phyloP scores from a whole-genome alignment of 2,329 filamentous ascomycete genomes.

The Penicillium sclerotiorum region DNA sequence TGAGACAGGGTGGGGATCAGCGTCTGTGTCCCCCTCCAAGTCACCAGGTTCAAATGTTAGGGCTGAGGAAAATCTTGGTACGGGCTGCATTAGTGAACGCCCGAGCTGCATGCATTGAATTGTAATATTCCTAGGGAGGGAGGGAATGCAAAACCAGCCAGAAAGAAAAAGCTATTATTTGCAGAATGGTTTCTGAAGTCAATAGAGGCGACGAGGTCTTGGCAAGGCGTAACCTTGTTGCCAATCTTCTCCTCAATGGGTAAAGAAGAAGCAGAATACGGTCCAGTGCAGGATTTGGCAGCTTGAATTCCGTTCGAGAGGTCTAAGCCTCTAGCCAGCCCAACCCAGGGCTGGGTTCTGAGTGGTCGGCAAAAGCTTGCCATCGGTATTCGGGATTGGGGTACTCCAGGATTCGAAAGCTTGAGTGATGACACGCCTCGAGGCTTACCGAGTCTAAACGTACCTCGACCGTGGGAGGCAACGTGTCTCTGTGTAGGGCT shows the following conservation, averaged over 20 bases:
- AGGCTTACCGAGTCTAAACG: not conserved
- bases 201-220: not conserved
- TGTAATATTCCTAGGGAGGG: too few species aligned
- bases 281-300: constrained; percentile 4
- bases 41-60: not conserved
- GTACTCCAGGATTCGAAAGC: too few species aligned
- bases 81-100: not conserved
- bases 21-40: not conserved
- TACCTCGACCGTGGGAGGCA: too few species aligned
- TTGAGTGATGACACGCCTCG: too few species aligned
- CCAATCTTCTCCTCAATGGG: constrained; percentile 11
- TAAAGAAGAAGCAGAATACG: not conserved
- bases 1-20: constrained; percentile 2
- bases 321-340: too few species aligned
- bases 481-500: too few species aligned
- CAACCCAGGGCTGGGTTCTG: too few species aligned
- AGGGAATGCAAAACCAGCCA: too few species aligned
- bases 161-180: too few species aligned
- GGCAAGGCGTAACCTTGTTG: constrained; percentile 12
- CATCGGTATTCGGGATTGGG: too few species aligned
- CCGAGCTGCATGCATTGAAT: not conserved
- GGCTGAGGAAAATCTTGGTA: not conserved
- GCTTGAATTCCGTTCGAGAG: constrained; percentile 5
- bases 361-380: too few species aligned
- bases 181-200: not conserved